Conservation (phyloP, 495 filamentous ascomycete species). For the Astrothelium subdiscretum region DNA sequence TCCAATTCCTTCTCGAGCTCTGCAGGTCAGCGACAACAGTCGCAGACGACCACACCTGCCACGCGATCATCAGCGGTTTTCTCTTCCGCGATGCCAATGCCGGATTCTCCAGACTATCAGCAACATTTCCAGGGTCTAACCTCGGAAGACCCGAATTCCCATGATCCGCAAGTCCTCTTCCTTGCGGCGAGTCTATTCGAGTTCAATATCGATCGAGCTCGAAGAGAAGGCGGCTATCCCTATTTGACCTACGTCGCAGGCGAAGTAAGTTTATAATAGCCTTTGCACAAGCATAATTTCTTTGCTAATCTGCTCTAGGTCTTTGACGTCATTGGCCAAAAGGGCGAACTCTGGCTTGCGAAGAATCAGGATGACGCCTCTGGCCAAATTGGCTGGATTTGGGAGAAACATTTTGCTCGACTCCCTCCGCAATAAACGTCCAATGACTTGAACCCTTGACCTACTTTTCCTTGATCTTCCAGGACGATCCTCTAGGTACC, state of each 20-base stretch:
- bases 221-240: slow-evolving; percentile 86
- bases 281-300: neutral
- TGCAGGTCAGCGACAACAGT: neutral
- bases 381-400: slow-evolving; percentile 87
- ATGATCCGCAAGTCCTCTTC: slow-evolving; percentile 49
- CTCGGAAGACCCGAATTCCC: slow-evolving; percentile 24
- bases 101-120: slow-evolving; percentile 8
- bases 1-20: slow-evolving; percentile 3
- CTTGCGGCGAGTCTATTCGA: slow-evolving; percentile 88
- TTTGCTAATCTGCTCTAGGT: slow-evolving; percentile 23
- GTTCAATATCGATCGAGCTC: slow-evolving; percentile 88
- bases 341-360: slow-evolving; percentile 95
- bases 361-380: slow-evolving; percentile 85
- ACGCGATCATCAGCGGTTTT: slow-evolving; percentile 16
- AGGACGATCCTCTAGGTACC: neutral
- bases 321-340: slow-evolving; percentile 65
- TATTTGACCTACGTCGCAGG: slow-evolving; percentile 92
- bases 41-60: neutral
- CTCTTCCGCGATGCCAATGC: slow-evolving; percentile 23
- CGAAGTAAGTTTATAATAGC: slow-evolving; percentile 43
- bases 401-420: slow-evolving; percentile 87
- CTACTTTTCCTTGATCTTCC: neutral
- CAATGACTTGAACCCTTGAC: neutral
- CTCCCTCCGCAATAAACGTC: neutral
- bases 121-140: slow-evolving; percentile 10